phyloP scores from a whole-genome alignment of 1,139 yeast species.

The Taphrina pruni region DNA sequence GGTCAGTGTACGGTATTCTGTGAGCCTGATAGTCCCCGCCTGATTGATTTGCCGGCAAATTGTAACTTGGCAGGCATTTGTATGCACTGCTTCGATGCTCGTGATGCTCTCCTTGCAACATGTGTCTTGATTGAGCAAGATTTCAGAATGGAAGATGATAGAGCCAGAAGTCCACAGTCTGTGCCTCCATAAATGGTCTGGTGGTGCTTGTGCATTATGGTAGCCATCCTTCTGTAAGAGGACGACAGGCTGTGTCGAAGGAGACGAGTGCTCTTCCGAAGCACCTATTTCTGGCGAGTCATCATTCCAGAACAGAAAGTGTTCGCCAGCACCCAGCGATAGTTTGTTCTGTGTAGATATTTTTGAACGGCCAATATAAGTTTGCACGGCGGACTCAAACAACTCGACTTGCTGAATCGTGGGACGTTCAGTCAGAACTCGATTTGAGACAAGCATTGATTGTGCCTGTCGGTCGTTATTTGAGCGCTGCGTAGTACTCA shows the following conservation, averaged over 20 bases:
- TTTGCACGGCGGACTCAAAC: background rate
- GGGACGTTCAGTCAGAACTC: background rate
- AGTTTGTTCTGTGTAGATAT: background rate
- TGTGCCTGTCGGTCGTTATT: background rate
- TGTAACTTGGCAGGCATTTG: slow-evolving; percentile 4
- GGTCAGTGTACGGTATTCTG: slow-evolving; percentile 11
- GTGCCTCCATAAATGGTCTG: slow-evolving; percentile 20
- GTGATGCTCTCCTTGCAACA: slow-evolving; percentile 5
- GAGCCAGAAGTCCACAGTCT: slow-evolving; percentile 32
- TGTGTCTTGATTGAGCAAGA: background rate
- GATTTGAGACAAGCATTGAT: background rate
- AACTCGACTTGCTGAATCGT: background rate
- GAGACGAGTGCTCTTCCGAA: background rate
- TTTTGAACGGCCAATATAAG: background rate
- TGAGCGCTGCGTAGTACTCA: background rate
- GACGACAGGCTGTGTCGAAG: background rate
- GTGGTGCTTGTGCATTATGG: slow-evolving; percentile 34
- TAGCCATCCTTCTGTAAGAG: slow-evolving; percentile 30
- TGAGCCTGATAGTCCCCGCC: background rate
- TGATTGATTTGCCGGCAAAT: slow-evolving; percentile 8
- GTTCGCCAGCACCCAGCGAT: slow-evolving; percentile 16
- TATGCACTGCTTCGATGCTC: background rate
- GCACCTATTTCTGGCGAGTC: background rate
- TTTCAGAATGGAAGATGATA: slow-evolving; percentile 10
- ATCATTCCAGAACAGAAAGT: slow-evolving; percentile 37